Evolutionary conservation across 345 rosid genomes (phyloP), one percentile per base, ranked within the genome.

Genomic region (Pugionium dolabratum): DNA sequence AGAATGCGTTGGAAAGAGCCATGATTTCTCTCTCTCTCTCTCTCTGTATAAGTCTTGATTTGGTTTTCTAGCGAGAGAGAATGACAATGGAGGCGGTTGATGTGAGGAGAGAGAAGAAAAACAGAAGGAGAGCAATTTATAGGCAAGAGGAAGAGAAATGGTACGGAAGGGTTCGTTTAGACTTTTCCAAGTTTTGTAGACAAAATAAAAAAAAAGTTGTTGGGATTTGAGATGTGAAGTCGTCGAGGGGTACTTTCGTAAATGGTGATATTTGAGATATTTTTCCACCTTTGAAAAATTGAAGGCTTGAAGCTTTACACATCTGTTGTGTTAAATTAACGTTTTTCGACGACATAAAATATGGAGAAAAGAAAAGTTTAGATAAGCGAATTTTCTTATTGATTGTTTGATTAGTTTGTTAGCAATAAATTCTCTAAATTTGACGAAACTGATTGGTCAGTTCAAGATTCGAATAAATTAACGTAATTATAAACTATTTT

Each of bases 1-100:
- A 56, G 4, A 82, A 31, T 25, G 83, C 60, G 45, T 63, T 85
- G 2, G 86, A 74, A 31, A 88, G 84, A 26, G 96, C 86, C 96
- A 89, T 89, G 62, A 41, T 29, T 3, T 42, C 53, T 63, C n/a
- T 71, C 64, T 72, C 53, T 64, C n/a, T n/a, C 48, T 51, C 32
- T 29, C 9, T 70, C 54, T 70, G 32, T 2, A 31, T 2, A 26
- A 34, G 9, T 39, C 18, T 35, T 10, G 57, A 27, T 59, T 63
- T 53, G 56, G 52, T 25, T 27, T 61, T 2, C 0, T 10, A 59
- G 64, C 31, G 35, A 50, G 56, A 51, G 53, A 52, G 58, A 50
- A 40, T 62, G 71, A 50, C 34, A 9, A 73, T 69, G 72, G 76
- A 46, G 74, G 65, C 63, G 41, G 54, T 55, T 53, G 65, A 30